Base-by-base conservation (phyloP, 805 yeast genomes). In the Ogataea haglerorum region DNA sequence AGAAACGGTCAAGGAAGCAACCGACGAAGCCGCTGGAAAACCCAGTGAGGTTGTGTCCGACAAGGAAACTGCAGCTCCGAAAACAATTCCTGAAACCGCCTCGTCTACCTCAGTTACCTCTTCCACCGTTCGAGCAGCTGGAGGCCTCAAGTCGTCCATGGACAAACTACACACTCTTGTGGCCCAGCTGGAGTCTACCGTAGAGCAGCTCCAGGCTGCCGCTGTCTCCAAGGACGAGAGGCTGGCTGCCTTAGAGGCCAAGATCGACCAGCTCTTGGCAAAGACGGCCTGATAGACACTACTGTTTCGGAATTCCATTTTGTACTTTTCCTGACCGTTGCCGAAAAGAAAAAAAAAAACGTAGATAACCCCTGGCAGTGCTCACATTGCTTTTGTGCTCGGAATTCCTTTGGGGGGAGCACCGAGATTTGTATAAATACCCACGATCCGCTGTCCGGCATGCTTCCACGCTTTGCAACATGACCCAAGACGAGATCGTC, bases 91-190 rank as follows among this genome's bases (percentile, higher is more conserved):
- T 13, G 38, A 54, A 10, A 43, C 60, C 13, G 56, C 19, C 18
- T 19, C 21, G 2, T 19, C 21, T 7, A 19, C 9, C 2, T 7
- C 21, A 7, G 8, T 19, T 27, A 4, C 16, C 30, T 27, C 30
- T 4, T 18, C 27, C 18, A 24, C 67, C 22, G 19, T 43, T 12
- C 36, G 33, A 21, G 70, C 73, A 19, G 77, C 85, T 14, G 72
- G 84, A 23, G 84, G 89, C 0, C 68, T 85, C 45, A 82, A 82
- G 53, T 82, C 77, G 8, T 78, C 88, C 1, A 81, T 85, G 23
- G 91, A 82, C 48, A 81, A 75, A 47, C 67, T 85, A 40, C 77
- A 84, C 5, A 43, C 64, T 2, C 61, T 85, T 24, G 88, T 82
- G 15, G 65, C 67, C 3, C 66, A 70, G 21, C 68, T 85, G 34